Evolutionary conservation across 305 asterid genomes (phyloP).

Genomic region (Rubia balearica): DNA sequence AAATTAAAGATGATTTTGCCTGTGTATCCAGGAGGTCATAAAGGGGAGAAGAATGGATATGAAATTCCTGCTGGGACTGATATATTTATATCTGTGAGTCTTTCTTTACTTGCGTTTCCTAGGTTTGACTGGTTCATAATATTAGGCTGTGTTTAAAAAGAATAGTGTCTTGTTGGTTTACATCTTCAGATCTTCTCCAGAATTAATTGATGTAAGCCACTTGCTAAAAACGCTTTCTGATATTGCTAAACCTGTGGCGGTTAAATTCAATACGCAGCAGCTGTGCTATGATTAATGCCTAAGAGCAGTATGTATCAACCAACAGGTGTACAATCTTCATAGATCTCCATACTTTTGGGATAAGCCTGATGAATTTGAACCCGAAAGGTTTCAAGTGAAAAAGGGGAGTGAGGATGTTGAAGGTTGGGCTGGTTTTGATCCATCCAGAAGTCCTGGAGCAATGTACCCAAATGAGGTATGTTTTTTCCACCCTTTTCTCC

Average conservation of each 20-base stretch:
- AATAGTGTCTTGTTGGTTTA: background rate
- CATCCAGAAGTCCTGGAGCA: conserved; percentile 88
- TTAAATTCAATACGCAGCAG: background rate
- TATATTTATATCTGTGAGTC: conserved; percentile 68
- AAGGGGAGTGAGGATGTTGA: conserved; percentile 50
- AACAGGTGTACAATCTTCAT: conserved; percentile 89
- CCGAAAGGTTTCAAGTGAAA: conserved; percentile 65
- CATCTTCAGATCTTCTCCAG: background rate
- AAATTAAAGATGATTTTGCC: background rate
- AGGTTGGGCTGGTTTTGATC: conserved; percentile 96
- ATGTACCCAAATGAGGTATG: conserved; percentile 85
- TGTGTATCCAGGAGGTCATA: conserved; percentile 61
- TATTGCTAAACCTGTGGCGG: background rate
- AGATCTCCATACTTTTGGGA: conserved; percentile 93
- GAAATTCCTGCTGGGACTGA: conserved; percentile 80
- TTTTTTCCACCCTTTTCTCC: too few relatives aligned
- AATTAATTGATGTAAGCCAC: background rate
- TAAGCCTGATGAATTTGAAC: conserved; percentile 77
- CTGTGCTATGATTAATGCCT: conserved; percentile 1
- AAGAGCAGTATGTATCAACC: background rate
- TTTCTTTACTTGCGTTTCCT: background rate
- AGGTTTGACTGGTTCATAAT: background rate
- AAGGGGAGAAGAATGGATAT: conserved; percentile 62
- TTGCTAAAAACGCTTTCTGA: background rate
- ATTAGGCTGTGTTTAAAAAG: background rate